A percentile compares a stretch with the other conserved stretches of the same genome.
Conservation (phyloP, 192 early-diverging fungal species). For the Mortierella hygrophila region DNA sequence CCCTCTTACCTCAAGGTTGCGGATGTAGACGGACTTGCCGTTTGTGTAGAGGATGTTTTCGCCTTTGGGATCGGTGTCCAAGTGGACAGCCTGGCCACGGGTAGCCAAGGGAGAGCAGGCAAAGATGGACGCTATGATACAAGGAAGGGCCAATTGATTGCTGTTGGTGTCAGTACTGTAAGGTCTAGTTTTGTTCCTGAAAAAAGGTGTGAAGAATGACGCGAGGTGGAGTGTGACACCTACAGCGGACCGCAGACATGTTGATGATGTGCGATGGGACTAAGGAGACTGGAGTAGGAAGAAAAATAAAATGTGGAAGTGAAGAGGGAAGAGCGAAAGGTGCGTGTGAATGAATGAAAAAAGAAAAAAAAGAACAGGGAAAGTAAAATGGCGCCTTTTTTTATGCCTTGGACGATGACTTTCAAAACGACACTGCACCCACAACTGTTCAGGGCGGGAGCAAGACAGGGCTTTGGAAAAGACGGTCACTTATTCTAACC, state of each 20-base stretch:
- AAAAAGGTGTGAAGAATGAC: background rate
- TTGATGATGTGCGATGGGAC: background rate
- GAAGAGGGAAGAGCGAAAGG: conserved; percentile 77
- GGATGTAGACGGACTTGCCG: conserved; percentile 88
- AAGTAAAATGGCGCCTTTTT: no score
- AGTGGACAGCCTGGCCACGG: conserved; percentile 85
- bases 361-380: no score
- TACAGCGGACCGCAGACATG: conserved; percentile 51
- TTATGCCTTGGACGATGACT: no score
- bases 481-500: no score
- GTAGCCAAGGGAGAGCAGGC: conserved; percentile 82
- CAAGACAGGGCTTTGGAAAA: no score
- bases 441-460: no score
- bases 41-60: conserved; percentile 90
- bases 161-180: background rate
- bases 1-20: conserved; percentile 76
- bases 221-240: background rate
- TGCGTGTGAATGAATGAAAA: conserved; percentile 52
- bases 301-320: background rate
- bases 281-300: background rate
- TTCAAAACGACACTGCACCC: no score
- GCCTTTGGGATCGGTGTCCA: conserved; percentile 88
- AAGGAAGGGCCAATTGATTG: background rate
- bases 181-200: background rate
- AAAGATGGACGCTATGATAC: conserved; percentile 67